Evolutionary conservation across 2,329 filamentous ascomycete genomes (phyloP).

Genomic region (Fonsecaea nubica): DNA sequence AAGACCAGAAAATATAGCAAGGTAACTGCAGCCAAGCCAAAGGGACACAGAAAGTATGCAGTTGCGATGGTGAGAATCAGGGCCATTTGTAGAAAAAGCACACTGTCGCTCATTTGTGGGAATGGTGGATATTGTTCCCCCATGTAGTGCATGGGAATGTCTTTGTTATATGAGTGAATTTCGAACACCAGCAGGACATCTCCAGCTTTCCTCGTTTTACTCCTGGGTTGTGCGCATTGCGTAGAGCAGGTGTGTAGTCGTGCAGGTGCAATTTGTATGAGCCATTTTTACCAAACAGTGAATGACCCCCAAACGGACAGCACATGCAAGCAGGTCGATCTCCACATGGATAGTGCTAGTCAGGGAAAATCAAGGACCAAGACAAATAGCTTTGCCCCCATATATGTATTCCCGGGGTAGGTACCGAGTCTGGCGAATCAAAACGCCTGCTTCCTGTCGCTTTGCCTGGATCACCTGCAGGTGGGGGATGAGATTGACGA

Average conservation of each 20-base stretch:
- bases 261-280: conserved; percentile 3
- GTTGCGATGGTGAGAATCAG: conserved; percentile 1
- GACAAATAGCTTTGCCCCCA: not conserved
- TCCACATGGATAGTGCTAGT: not conserved
- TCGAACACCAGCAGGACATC: not conserved
- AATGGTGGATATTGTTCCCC: not conserved
- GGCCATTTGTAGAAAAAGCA: not conserved
- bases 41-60: not conserved
- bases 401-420: not conserved
- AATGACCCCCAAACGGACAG: not conserved
- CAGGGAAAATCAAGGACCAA: not conserved
- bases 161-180: conserved; percentile 10
- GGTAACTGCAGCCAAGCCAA: conserved; percentile 6
- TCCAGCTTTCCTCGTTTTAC: not conserved
- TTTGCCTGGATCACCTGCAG: not conserved
- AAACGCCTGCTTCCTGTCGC: not conserved
- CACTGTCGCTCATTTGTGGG: not conserved
- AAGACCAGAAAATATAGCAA: conserved; percentile 4
- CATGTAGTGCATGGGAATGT: not conserved
- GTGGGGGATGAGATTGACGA: not conserved
- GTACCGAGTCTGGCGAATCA: not conserved
- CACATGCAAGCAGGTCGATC: not conserved
- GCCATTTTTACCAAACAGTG: conserved; percentile 8
- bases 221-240: not conserved
- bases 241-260: not conserved